Evolutionary conservation across 2,329 filamentous ascomycete genomes (phyloP), one percentile per base, ranked within the genome.

Genomic region (Malbranchea zuffiana): DNA sequence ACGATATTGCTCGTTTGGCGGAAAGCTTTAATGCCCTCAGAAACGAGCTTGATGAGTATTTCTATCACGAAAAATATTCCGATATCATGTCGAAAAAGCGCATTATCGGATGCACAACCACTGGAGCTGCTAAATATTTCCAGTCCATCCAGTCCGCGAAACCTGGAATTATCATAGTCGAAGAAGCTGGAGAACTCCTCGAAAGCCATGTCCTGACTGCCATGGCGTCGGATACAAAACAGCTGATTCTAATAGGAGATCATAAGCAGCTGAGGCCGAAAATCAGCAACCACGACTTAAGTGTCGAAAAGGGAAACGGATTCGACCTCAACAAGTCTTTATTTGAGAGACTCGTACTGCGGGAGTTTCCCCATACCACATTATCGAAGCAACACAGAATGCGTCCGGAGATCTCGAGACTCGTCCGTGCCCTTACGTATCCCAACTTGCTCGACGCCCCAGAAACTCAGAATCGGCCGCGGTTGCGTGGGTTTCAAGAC

Each of bases 201-300:
- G 80, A 85, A 51, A 67, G 68, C 1, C 80, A 84, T 45, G 63
- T 80, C 2, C 53, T 84, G 1, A 71, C 79, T 0, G 71, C 80
- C 0, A 47, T 84, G 39, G 62, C 65, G 0, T 52, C 67, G 0
- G 21, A 36, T 18, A 40, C 38, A 4, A 49, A 80, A 40, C 76
- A 83, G 26, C 51, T 83, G 1, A 67, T 84, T 0, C 53, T 82
- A 3, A 84, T 85, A 7, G 80, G 81, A 0, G 81, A 85, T 36
- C 79, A 85, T 51, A 72, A 80, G 38, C 81, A 85, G 44, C 66
- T 85, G 0, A 71, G 79, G 0, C 81, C 80, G 0, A 82, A 83
- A 47, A 64, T 73, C 36, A 72, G 69, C 25, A 75, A 70, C 35
- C 81, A 75, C 45, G 56, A 53, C 0, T 53, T 85, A 0, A 74